Evolutionary conservation across 2,329 filamentous ascomycete genomes (phyloP).

Genomic region (Paraphaeosphaeria sporulosa): DNA sequence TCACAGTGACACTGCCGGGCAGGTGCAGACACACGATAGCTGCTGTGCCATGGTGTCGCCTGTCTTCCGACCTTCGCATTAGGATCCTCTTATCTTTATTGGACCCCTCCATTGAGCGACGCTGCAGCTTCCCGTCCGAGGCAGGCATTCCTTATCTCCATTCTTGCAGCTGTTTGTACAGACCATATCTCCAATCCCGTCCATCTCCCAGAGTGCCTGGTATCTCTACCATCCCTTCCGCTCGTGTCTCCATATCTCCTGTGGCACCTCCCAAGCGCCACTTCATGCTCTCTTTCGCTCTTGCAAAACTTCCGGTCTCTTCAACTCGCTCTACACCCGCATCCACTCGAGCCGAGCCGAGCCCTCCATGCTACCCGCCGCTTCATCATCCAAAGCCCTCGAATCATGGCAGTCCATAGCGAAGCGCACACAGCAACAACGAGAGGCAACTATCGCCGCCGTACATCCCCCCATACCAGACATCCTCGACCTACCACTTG

Average conservation of each 20-base stretch:
- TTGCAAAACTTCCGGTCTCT: background rate
- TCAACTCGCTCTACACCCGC: background rate
- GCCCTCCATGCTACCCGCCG: slow-evolving; percentile 3
- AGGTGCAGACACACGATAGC: background rate
- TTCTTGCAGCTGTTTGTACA: background rate
- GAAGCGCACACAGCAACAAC: slow-evolving; percentile 55
- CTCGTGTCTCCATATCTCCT: background rate
- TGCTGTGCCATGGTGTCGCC: background rate
- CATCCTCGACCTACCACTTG: slow-evolving; percentile 48
- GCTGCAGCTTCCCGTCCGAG: background rate
- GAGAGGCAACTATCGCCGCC: slow-evolving; percentile 54
- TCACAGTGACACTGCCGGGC: background rate
- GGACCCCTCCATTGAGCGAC: background rate
- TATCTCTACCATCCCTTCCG: background rate
- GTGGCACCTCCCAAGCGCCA: background rate
- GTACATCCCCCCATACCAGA: slow-evolving; percentile 52
- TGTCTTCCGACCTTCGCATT: background rate
- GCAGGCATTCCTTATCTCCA: background rate
- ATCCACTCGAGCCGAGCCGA: slow-evolving; percentile 3
- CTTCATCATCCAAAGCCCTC: background rate
- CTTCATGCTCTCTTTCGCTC: background rate
- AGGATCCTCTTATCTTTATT: background rate
- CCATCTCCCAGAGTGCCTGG: background rate
- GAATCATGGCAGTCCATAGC: slow-evolving; percentile 57
- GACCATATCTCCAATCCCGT: background rate